Evolutionary conservation across 2,329 filamentous ascomycete species (phyloP).

Genomic region (Shiraia sp.): DNA sequence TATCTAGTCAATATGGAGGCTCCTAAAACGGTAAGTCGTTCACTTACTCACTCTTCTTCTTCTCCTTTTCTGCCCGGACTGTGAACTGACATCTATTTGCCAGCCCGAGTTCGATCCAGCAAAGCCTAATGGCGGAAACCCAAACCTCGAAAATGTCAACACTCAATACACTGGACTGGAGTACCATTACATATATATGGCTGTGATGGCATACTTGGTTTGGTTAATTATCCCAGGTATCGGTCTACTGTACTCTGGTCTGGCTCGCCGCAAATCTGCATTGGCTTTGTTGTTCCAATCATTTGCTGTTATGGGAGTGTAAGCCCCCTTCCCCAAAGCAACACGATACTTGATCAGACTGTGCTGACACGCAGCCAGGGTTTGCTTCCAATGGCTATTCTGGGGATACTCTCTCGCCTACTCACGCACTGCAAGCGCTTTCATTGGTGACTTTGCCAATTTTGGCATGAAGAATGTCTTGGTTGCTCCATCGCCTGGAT

Average conservation of each 20-base stretch:
- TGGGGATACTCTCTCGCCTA: constrained; percentile 68
- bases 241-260: constrained; percentile 66
- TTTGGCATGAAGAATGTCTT: constrained; percentile 65
- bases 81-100: constrained; percentile 5
- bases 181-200: constrained; percentile 64
- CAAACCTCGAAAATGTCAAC: constrained; percentile 59
- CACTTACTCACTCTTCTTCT: neutral
- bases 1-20: constrained; percentile 14
- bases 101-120: constrained; percentile 47
- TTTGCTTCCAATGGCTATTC: constrained; percentile 66
- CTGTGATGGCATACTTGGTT: constrained; percentile 63
- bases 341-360: neutral
- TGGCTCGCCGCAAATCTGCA: constrained; percentile 65
- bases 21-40: constrained; percentile 19
- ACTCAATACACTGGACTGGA: constrained; percentile 62
- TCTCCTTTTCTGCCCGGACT: too few species aligned
- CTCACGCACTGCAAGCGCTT: constrained; percentile 61
- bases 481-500: constrained; percentile 63
- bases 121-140: constrained; percentile 59
- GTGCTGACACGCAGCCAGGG: constrained; percentile 27
- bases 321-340: constrained; percentile 11
- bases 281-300: constrained; percentile 66
- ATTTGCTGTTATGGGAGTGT: constrained; percentile 60
- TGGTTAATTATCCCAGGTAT: constrained; percentile 71
- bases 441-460: constrained; percentile 65